phyloP scores from a whole-genome alignment of 176 grass and related monocot species.

The Pontederia crassipes region DNA sequence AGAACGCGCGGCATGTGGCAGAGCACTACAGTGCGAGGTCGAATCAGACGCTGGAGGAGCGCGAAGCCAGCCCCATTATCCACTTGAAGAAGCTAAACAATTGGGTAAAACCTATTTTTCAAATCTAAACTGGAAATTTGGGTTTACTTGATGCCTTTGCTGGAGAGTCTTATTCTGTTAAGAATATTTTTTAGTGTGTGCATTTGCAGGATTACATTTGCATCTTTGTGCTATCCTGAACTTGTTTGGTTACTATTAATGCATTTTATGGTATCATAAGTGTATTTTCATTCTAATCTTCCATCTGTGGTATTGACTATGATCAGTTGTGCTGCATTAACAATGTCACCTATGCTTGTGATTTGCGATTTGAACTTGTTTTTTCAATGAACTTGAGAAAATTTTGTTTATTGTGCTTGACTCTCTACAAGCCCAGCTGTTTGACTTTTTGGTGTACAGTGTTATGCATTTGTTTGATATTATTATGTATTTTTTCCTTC shows the following conservation, averaged over 20 bases:
- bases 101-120: too few species aligned
- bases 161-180: too few species aligned
- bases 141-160: too few species aligned
- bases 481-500: too few species aligned
- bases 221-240: too few species aligned
- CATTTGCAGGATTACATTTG: too few species aligned
- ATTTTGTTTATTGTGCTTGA: not conserved
- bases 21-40: constrained; percentile 96
- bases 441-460: not conserved
- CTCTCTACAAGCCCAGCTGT: not conserved
- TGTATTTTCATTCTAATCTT: too few species aligned
- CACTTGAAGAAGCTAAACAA: constrained; percentile 99
- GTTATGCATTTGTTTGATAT: not conserved
- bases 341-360: not conserved
- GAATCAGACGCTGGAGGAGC: constrained; percentile 94
- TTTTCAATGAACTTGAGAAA: not conserved
- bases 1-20: constrained; percentile 47
- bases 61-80: constrained; percentile 94
- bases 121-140: too few species aligned
- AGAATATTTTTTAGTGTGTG: too few species aligned
- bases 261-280: too few species aligned
- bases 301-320: too few species aligned
- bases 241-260: too few species aligned
- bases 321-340: not conserved
- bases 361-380: not conserved